Conservation (phyloP, 345 rosid species). For the Toxicodendron radicans region DNA sequence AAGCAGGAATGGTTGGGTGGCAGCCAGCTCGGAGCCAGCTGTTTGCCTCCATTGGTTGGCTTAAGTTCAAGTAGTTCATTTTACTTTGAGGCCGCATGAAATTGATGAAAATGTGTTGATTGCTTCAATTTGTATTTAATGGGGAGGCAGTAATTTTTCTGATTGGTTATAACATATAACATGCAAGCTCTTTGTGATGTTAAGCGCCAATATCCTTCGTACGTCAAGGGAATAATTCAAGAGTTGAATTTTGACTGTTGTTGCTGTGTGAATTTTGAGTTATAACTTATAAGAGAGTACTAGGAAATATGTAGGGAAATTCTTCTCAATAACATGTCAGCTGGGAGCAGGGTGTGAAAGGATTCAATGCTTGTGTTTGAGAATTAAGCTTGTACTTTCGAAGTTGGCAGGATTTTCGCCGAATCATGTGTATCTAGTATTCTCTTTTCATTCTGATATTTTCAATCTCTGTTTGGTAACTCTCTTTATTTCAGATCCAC, state of each 20-base stretch:
- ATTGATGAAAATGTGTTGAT: not conserved
- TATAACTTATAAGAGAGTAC: no score
- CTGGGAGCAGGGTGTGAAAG: not conserved
- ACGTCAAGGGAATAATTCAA: no score
- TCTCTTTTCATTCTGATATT: no score
- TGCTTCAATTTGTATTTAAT: not conserved
- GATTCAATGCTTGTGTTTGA: not conserved
- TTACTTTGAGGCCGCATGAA: not conserved
- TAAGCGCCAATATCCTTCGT: not conserved
- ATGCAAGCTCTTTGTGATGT: not conserved
- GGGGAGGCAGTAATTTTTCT: not conserved
- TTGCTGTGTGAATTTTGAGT: not conserved
- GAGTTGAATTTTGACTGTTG: no score
- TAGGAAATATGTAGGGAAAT: no score
- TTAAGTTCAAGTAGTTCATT: no score
- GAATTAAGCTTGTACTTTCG: not conserved
- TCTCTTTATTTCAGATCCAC: no score
- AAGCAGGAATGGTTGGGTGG: no score
- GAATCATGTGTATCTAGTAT: not conserved
- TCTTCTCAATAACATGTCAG: not conserved
- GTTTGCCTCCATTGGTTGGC: not conserved
- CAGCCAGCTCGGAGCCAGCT: not conserved
- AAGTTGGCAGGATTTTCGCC: not conserved
- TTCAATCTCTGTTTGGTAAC: no score
- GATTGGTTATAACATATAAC: not conserved